phyloP scores from a whole-genome alignment of 192 early-diverging fungal species.

The Backusella westeae region DNA sequence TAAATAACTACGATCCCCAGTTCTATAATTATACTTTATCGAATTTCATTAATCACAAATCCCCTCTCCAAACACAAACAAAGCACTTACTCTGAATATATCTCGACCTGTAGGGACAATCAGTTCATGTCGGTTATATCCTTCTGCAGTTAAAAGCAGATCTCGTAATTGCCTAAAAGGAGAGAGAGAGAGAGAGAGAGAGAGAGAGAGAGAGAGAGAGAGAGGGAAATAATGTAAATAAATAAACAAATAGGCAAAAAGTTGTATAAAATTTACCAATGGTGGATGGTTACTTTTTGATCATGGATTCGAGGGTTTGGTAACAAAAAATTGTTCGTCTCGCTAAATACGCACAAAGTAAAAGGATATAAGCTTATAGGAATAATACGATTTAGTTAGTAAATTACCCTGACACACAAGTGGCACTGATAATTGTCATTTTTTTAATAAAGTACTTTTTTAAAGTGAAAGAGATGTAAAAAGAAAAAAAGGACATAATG shows the following conservation, averaged over 20 bases:
- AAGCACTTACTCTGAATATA: slow-evolving; percentile 41
- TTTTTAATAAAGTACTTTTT: background rate
- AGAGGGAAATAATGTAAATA: background rate
- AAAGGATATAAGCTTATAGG: background rate
- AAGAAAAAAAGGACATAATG: background rate
- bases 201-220: background rate
- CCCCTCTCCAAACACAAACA: background rate
- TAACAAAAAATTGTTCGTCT: slow-evolving; percentile 39
- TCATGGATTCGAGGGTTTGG: slow-evolving; percentile 66
- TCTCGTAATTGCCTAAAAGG: slow-evolving; percentile 88
- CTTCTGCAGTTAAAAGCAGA: slow-evolving; percentile 75
- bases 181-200: background rate
- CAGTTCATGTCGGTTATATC: slow-evolving; percentile 62
- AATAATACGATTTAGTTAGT: too few relatives aligned
- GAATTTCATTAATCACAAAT: background rate
- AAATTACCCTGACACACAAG: slow-evolving; percentile 20
- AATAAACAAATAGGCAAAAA: background rate
- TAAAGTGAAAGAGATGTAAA: background rate
- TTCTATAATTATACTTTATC: slow-evolving; percentile 50
- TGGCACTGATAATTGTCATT: slow-evolving; percentile 25
- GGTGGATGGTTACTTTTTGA: slow-evolving; percentile 85
- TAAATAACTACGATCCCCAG: slow-evolving; percentile 49
- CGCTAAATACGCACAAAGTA: background rate
- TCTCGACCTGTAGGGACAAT: slow-evolving; percentile 76
- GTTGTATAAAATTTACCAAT: slow-evolving; percentile 60